A percentile compares a stretch with the other conserved stretches of the same genome.
phyloP scores from a whole-genome alignment of 2,329 filamentous ascomycete species.

The Claviceps sp. region DNA sequence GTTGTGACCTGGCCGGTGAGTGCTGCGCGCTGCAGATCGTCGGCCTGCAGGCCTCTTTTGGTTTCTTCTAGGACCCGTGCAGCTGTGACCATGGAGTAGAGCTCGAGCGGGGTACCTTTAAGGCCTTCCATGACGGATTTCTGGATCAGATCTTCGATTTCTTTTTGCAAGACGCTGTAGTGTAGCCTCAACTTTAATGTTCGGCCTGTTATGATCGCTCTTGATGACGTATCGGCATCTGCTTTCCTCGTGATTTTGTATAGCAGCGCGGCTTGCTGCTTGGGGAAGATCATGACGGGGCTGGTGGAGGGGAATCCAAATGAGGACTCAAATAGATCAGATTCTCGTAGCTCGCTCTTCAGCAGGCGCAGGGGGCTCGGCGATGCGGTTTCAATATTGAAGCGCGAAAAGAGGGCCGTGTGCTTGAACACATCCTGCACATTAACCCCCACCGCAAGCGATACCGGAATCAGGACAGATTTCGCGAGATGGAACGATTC shows the following conservation, averaged over 20 bases:
- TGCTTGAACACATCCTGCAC: conserved; percentile 94
- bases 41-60: conserved; percentile 27
- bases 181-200: conserved; percentile 56
- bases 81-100: conserved; percentile 34
- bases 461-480: conserved; percentile 53
- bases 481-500: conserved; percentile 25
- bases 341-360: conserved; percentile 55
- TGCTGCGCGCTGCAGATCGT: conserved; percentile 42
- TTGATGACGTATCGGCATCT: conserved; percentile 19
- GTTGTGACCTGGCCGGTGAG: conserved; percentile 40
- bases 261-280: conserved; percentile 66
- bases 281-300: conserved; percentile 56
- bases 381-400: conserved; percentile 75
- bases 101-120: conserved; percentile 24
- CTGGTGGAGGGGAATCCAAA: conserved; percentile 41
- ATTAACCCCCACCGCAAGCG: conserved; percentile 81
- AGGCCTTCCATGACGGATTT: conserved; percentile 28
- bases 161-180: conserved; percentile 65
- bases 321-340: conserved; percentile 52
- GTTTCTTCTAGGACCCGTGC: conserved; percentile 31
- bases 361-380: conserved; percentile 61
- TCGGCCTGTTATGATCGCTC: conserved; percentile 14
- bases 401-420: conserved; percentile 67
- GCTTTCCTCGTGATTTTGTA: conserved; percentile 60
- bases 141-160: conserved; percentile 43